Base-by-base conservation (phyloP, 1,284 basidiomycete genomes). In the Cutaneotrichosporon mucoides region DNA sequence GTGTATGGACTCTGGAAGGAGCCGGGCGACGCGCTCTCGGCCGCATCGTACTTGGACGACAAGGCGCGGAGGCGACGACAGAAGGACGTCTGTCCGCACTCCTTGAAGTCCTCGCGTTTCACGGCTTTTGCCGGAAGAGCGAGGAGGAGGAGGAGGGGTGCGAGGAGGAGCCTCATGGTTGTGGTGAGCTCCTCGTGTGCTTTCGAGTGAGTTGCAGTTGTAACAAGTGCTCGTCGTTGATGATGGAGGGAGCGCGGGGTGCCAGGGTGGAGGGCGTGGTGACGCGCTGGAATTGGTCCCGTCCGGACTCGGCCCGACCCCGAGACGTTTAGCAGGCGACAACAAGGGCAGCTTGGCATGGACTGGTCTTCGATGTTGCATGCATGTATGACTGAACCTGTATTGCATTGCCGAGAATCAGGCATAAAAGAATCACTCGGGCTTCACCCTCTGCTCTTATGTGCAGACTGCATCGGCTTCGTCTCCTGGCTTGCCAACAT, bases 61-160 rank as follows among this genome's bases (percentile, higher is more conserved):
- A 96, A 84, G 0, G 87, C 87, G 49, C 92, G 86, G 54, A 91
- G 89, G 63, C 92, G 83, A 50, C 89, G 85, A 80, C 93, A 96
- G 80, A 97, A 96, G 12, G 89, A 90, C 0, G 90, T 85, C 76
- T 96, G 90, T 15, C 84, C 83, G 73, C 93, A 96, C 62, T 86
- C 90, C 79, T 95, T 96, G 82, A 93, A 96, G 77, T 96, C 90
- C 61, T 87, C 83, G 43, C 82, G 73, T 68, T 82, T 83, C 59
- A 82, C 80, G 5, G 73, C 78, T 3, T 61, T 34, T 1, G 67
- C 69, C 10, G 45, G 49, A 12, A 61, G 12, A 24, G 57, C 58
- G 35, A 58, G 34, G 36, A 61, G 33, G 35, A 64, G 57, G 36
- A 55, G 36, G 41, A 53, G 9, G 10, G 58, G 42, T 8, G 58